Base-by-base conservation (phyloP, 2,329 filamentous ascomycete genomes). In the Geosmithia flava region DNA sequence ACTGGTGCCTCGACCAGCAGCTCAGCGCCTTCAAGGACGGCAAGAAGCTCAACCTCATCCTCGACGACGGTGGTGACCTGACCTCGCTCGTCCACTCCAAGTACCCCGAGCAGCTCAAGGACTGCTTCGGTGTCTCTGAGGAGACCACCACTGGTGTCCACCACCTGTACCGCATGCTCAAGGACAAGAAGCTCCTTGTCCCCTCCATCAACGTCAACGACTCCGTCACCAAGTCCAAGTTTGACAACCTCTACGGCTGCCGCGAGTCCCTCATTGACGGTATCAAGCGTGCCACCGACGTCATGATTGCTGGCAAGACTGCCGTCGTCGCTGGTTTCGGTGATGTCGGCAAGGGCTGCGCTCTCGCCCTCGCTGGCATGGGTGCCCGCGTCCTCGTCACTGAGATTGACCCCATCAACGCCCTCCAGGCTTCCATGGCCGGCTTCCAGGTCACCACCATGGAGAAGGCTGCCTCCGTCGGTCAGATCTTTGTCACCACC, bases 161-260 rank as follows among this genome's bases (percentile, higher is more conserved):
- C 85, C 91, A 97, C 79, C 81, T 98, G 53, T 98, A 97, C 86
- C 81, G 83, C 67, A 96, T 96, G 90, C 75, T 97, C 69, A 96
- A 93, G 81, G 83, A 87, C 60, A 80, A 80, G 68, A 78, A 81
- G 70, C 88, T 97, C 56, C 84, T 95, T 54, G 87, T 95, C 58
- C 93, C 93, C 58, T 80, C 91, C 71, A 88, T 97, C 83, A 98
- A 98, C 73, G 91, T 98, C 80, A 97, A 98, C 78, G 91, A 98
- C 83, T 90, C 86, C 51, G 91, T 98, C 67, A 98, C 93, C 72
- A 98, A 97, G 85, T 95, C 89, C 75, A 98, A 98, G 82, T 98
- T 98, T 70, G 93, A 97, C 82, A 98, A 98, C 84, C 76, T 97
- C 57, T 98, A 97, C 81, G 91, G 93, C 66, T 97, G 93, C 88